These are phyloP conservation scores for Claviceps africana DNA, from an alignment of 2,329 filamentous ascomycete genomes.

Conservation along the genomic window DNA sequence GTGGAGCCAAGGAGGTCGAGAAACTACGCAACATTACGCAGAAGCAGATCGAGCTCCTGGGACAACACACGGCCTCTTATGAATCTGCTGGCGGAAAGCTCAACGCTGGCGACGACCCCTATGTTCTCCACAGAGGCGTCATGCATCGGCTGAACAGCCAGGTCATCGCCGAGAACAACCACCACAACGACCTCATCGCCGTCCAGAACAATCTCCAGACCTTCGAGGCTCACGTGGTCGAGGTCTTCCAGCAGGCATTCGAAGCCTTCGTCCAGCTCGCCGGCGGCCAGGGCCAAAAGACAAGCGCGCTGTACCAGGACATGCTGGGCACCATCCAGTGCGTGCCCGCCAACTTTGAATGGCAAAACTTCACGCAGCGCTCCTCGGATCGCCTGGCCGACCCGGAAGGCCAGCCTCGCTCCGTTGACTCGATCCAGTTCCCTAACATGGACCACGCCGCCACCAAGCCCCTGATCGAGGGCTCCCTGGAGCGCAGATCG, in stretches of 20 bases:
- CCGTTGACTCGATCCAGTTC: constrained; percentile 62
- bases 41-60: constrained; percentile 90
- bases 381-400: constrained; percentile 63
- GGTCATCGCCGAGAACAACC: constrained; percentile 89
- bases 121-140: constrained; percentile 70
- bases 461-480: constrained; percentile 75
- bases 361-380: constrained; percentile 68
- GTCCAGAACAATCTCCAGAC: constrained; percentile 82
- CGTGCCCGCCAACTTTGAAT: constrained; percentile 78
- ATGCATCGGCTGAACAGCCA: constrained; percentile 79
- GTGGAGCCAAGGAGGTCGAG: constrained; percentile 79
- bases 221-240: constrained; percentile 77
- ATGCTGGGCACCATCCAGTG: constrained; percentile 65
- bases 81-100: constrained; percentile 63
- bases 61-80: constrained; percentile 67
- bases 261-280: constrained; percentile 72
- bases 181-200: constrained; percentile 75
- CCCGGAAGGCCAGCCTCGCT: constrained; percentile 58
- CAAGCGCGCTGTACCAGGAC: constrained; percentile 67
- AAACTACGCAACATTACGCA: constrained; percentile 77
- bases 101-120: constrained; percentile 67
- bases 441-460: constrained; percentile 75
- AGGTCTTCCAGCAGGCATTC: constrained; percentile 70
- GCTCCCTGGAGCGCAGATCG: constrained; percentile 78
- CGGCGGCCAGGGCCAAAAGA: constrained; percentile 68